Base-by-base conservation (phyloP, 2,329 filamentous ascomycete genomes). In the Golovinomyces cichoracearum region DNA sequence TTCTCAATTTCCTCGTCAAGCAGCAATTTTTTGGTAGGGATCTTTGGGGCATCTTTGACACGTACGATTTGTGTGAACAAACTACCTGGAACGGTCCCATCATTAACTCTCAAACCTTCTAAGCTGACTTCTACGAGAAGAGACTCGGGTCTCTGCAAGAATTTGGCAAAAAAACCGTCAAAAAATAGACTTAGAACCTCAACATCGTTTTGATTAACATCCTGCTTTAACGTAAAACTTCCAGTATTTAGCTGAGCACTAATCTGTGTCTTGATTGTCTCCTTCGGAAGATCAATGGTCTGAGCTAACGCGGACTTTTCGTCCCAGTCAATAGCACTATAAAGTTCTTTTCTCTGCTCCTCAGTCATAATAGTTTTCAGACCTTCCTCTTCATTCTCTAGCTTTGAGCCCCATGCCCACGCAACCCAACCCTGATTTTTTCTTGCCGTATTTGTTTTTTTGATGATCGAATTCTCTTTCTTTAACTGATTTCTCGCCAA, bases 241-340 rank as follows among this genome's bases (percentile, higher is more conserved):
- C 90, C 90, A 0, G 88, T 93, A 53, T 83, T 81, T n/a, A 99
- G 75, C 49, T 83, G 88, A 46, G 90, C 80, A 60, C 95, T 85
- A 45, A 98, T 68, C 60, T 94, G 83, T 62, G 95, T 70, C 63
- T 95, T 94, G 58, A 98, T 72, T 9, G 84, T 84, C 56, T 99
- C 90, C 48, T 83, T 76, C 0, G 92, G 92, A 27, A 85, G 70
- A 56, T 98, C 90, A 3, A 99, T 78, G 38, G 81, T 79, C 55
- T 93, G 85, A 0, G 84, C 72, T 35, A 98, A 71, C 1, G 81
- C 83, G 51, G 86, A 78, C 67, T 94, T 95, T 63, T 99, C 90
- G 53, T 98, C 83, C 78, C 88, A 99, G 58, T 95, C 90, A 57
- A 99, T 99, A 46, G 84, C 92, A 56, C 92, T 80, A 62, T 95